Evolutionary conservation across 2,329 filamentous ascomycete genomes (phyloP).

Genomic region (Grosmannia huntii): DNA sequence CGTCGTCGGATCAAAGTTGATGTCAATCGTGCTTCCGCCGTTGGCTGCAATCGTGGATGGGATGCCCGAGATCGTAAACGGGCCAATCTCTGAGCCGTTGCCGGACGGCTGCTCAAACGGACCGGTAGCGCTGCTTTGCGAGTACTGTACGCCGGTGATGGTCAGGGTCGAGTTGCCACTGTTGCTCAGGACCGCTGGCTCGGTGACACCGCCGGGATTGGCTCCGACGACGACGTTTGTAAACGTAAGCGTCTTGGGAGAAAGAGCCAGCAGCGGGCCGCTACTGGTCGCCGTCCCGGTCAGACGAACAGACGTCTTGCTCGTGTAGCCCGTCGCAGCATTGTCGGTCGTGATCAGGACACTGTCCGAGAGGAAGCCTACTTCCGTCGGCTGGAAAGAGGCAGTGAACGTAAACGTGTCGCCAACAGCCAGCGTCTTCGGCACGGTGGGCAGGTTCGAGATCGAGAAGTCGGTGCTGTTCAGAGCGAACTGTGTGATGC

Average conservation of each 20-base stretch:
- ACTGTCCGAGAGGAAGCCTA: constrained; percentile 35
- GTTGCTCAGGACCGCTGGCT: constrained; percentile 36
- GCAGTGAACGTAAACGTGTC: constrained; percentile 29
- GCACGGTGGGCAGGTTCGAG: constrained; percentile 17
- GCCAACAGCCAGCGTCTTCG: constrained; percentile 22
- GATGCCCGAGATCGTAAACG: constrained; percentile 35
- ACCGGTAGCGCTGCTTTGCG: constrained; percentile 27
- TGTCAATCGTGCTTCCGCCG: constrained; percentile 23
- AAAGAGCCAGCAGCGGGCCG: constrained; percentile 30
- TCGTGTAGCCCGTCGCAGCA: constrained; percentile 29
- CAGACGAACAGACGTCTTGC: constrained; percentile 31
- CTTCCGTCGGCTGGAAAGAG: constrained; percentile 29
- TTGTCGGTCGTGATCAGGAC: constrained; percentile 37
- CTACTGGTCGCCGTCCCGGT: constrained; percentile 35
- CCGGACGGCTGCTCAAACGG: constrained; percentile 25
- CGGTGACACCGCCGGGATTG: constrained; percentile 22
- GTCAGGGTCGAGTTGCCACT: constrained; percentile 32
- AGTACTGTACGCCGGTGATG: constrained; percentile 31
- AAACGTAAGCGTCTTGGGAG: constrained; percentile 36
- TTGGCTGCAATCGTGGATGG: constrained; percentile 30
- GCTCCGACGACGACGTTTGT: constrained; percentile 32
- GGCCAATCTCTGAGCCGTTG: constrained; percentile 26
- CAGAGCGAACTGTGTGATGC: constrained; percentile 26
- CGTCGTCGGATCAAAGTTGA: constrained; percentile 32
- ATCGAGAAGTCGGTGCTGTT: constrained; percentile 25